Conservation (phyloP, 306 rosid species). For the Citrullus colocynthis region DNA sequence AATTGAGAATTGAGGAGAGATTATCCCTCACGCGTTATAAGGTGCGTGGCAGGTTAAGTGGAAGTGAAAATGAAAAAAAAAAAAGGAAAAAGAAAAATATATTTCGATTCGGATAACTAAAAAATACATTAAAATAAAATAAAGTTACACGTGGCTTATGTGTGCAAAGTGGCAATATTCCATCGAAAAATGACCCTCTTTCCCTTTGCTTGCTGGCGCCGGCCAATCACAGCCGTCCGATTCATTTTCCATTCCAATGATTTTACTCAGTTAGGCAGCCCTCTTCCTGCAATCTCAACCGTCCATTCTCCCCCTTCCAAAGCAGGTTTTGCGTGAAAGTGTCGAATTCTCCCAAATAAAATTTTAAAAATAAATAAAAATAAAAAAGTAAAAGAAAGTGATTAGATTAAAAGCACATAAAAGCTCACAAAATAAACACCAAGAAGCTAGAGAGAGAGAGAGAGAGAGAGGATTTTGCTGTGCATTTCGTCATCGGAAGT, state of each 20-base stretch:
- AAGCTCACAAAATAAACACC: not conserved
- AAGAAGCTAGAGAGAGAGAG: not conserved
- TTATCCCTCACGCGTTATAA: not conserved
- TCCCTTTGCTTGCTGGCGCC: slow-evolving; percentile 29
- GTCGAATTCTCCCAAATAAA: not conserved
- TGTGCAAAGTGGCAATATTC: slow-evolving; percentile 19
- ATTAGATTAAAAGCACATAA: slow-evolving; percentile 12
- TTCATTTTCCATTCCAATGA: slow-evolving; percentile 5
- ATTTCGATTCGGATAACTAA: slow-evolving; percentile 4
- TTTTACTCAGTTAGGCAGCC: not conserved
- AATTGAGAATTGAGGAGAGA: not conserved
- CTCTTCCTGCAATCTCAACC: slow-evolving; percentile 9
- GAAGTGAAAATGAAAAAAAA: not conserved
- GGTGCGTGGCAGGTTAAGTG: not conserved
- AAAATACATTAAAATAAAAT: slow-evolving; percentile 7
- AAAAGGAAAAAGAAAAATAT: not conserved
- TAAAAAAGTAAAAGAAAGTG: not conserved
- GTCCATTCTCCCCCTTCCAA: not conserved
- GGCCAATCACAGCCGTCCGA: slow-evolving; percentile 15
- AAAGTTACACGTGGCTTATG: slow-evolving; percentile 24
- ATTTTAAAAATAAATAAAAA: not conserved
- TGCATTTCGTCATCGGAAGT: not conserved
- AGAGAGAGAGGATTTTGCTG: not conserved
- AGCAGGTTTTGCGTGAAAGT: slow-evolving; percentile 12
- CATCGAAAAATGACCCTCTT: slow-evolving; percentile 18